These are phyloP conservation scores for Grosmannia huntii DNA, from an alignment of 2,329 filamentous ascomycete genomes.

Conservation along the genomic window DNA sequence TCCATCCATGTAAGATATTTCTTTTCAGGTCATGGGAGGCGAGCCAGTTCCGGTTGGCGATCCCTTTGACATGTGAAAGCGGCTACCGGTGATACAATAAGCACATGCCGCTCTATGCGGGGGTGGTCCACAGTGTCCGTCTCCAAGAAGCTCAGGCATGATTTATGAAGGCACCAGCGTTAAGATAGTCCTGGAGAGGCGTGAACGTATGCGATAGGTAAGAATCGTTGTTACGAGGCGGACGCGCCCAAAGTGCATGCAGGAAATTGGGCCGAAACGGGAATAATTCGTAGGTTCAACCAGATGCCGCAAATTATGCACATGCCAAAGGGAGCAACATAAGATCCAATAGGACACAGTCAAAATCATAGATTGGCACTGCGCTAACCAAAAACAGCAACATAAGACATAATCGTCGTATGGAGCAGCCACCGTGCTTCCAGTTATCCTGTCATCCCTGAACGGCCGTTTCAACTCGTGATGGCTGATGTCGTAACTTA, in stretches of 20 bases:
- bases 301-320: not conserved
- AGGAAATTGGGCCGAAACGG: not conserved
- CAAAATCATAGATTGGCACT: not conserved
- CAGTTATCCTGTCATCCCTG: not conserved
- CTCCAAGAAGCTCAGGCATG: not conserved
- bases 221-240: not conserved
- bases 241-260: not conserved
- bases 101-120: not conserved
- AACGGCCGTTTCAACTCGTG: not conserved
- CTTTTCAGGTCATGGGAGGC: not conserved
- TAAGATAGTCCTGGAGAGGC: not conserved
- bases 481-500: constrained; percentile 25
- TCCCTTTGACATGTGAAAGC: constrained; percentile 1
- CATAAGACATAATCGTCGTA: not conserved
- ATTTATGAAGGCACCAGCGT: not conserved
- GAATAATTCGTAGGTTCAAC: not conserved
- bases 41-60: not conserved
- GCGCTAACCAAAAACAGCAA: not conserved
- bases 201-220: not conserved
- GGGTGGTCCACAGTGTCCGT: not conserved
- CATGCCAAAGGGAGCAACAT: not conserved
- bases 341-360: not conserved
- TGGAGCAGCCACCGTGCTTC: not conserved
- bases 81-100: not conserved
- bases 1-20: not conserved